Conservation (phyloP, 345 rosid species). For the Sisymbrium altissimum region DNA sequence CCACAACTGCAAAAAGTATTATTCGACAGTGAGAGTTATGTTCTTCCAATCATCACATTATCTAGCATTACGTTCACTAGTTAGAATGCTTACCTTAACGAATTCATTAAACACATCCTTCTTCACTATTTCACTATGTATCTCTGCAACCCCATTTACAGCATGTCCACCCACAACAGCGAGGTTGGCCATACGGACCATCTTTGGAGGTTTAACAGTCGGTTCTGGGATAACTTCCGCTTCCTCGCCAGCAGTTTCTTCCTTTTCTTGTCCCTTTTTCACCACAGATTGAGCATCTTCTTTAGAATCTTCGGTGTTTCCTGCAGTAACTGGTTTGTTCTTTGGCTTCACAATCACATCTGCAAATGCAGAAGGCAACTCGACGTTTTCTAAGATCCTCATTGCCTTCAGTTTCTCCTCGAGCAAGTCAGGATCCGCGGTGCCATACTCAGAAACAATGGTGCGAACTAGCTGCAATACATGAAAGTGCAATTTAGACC, state of each 20-base stretch:
- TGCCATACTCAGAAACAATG: slow-evolving; percentile 64
- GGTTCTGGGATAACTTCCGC: slow-evolving; percentile 42
- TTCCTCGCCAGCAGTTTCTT: slow-evolving; percentile 29
- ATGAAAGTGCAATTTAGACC: slow-evolving; percentile 18
- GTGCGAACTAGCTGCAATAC: slow-evolving; percentile 51
- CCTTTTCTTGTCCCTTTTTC: slow-evolving; percentile 26
- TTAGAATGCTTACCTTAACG: slow-evolving; percentile 41
- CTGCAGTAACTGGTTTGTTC: slow-evolving; percentile 26
- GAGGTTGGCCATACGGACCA: slow-evolving; percentile 72
- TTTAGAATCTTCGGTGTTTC: slow-evolving; percentile 35
- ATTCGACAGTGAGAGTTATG: slow-evolving; percentile 3
- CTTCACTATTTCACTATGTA: slow-evolving; percentile 75
- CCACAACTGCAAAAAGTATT: slow-evolving; percentile 53
- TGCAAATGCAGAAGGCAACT: slow-evolving; percentile 59
- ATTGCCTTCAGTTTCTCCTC: slow-evolving; percentile 61
- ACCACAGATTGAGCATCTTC: slow-evolving; percentile 27
- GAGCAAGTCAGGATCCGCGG: slow-evolving; percentile 45
- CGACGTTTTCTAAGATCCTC: slow-evolving; percentile 79
- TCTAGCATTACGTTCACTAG: background rate
- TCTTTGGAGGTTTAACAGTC: slow-evolving; percentile 40
- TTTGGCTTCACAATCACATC: slow-evolving; percentile 57
- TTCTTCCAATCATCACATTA: background rate
- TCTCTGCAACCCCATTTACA: slow-evolving; percentile 81
- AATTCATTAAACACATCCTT: slow-evolving; percentile 67
- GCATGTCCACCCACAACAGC: slow-evolving; percentile 65